These are phyloP conservation scores for Phytophthora sansomeana DNA, from an alignment of 352 stramenopile species.

Conservation along the genomic window DNA sequence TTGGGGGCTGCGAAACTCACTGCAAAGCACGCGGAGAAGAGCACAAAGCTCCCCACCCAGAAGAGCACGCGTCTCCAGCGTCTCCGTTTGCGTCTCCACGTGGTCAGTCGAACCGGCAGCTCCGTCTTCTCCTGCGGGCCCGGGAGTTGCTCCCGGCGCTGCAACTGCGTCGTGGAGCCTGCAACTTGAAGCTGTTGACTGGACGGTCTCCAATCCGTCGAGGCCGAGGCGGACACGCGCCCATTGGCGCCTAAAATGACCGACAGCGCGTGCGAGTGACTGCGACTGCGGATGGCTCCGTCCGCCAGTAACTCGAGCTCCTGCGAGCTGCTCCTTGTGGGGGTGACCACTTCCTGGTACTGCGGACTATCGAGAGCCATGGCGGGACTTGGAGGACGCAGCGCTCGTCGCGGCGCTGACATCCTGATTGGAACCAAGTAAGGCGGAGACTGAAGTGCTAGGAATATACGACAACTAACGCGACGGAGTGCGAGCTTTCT, in stretches of 20 bases:
- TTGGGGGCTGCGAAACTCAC: constrained; percentile 53
- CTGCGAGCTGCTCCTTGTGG: constrained; percentile 23
- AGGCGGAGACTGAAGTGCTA: constrained; percentile 15
- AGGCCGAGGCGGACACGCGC: neutral
- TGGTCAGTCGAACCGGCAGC: constrained; percentile 36
- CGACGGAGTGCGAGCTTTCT: constrained; percentile 52
- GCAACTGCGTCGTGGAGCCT: constrained; percentile 14
- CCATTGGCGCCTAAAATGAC: constrained; percentile 44
- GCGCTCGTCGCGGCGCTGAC: constrained; percentile 29
- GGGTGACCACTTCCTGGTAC: constrained; percentile 50
- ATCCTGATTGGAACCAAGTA: constrained; percentile 28
- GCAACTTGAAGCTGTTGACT: constrained; percentile 32
- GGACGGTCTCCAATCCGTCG: constrained; percentile 30
- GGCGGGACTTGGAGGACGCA: constrained; percentile 26
- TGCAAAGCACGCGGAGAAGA: constrained; percentile 54
- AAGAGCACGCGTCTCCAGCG: constrained; percentile 35
- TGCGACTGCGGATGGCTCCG: constrained; percentile 28
- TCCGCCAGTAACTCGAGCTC: constrained; percentile 23
- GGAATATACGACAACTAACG: constrained; percentile 24
- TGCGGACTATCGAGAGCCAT: constrained; percentile 29
- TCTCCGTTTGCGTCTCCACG: constrained; percentile 36
- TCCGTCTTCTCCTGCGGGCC: constrained; percentile 34
- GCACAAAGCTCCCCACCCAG: constrained; percentile 35
- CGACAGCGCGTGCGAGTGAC: constrained; percentile 57
- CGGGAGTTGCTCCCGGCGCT: constrained; percentile 5